Conservation (phyloP, 140 eudicot genomes). For the Ambrosia hybrid region DNA sequence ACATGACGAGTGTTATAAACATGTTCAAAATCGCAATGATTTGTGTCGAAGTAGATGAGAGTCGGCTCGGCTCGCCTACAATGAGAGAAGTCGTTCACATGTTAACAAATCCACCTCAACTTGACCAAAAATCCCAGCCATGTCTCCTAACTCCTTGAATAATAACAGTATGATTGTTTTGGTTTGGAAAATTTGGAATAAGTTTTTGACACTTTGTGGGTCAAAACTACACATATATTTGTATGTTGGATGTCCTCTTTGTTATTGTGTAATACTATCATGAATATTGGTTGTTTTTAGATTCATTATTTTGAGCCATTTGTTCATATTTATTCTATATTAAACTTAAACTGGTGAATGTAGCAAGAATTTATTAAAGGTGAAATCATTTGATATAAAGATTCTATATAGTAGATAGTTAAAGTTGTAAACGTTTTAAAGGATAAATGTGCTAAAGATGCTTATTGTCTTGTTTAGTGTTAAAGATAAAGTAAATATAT, state of each 20-base stretch:
- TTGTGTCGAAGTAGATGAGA: constrained; percentile 86
- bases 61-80: constrained; percentile 61
- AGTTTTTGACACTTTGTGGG: constrained; percentile 27
- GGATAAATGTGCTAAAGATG: not conserved
- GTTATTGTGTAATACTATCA: constrained; percentile 10
- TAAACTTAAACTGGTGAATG: no score
- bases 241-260: constrained; percentile 30
- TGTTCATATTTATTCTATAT: not conserved
- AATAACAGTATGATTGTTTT: not conserved
- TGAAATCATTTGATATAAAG: not conserved
- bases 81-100: constrained; percentile 86
- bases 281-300: constrained; percentile 12
- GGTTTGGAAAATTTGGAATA: constrained; percentile 23
- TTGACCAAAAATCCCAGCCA: not conserved
- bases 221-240: constrained; percentile 20
- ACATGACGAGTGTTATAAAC: constrained; percentile 43
- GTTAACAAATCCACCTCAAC: constrained; percentile 67
- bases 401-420: not conserved
- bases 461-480: not conserved
- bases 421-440: not conserved
- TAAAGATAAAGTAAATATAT: not conserved
- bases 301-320: not conserved
- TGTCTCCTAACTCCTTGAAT: constrained; percentile 37
- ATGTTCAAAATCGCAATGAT: constrained; percentile 76
- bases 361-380: no score